Evolutionary conservation across 2,329 filamentous ascomycete species (phyloP), one percentile per base, ranked within the genome.

Genomic region (Nemania abortiva): DNA sequence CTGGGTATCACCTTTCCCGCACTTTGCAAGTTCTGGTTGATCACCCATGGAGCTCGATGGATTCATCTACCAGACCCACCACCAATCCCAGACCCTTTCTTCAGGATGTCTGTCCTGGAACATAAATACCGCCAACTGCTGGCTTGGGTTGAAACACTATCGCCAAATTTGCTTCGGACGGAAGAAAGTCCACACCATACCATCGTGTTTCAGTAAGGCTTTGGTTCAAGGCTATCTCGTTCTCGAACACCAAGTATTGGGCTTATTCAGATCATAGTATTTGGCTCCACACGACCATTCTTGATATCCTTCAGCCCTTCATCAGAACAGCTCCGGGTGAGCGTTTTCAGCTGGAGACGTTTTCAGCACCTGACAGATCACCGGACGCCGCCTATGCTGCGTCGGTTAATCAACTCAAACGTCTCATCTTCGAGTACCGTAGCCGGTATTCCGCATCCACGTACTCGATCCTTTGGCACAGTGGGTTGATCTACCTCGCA

Each of bases 401-500:
- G 10, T 52, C 49, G 20, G 20, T 52, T 20, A 29, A 52, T 27
- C 49, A 52, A 29, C 49, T 52, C 10, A 29, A 52, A 9, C 49
- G 24, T 29, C 49, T 52, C 11, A 29, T 52, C 22, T 24, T 52
- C n/a, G 49, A 52, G 11, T 13, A 52, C 49, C 49, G 49, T 29
- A 52, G 22, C 20, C 4, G 13, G 10, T 18, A 52, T 11, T 29
- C 24, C 2, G 24, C 7, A 22, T 52, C 49, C 24, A 29, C 49
- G 49, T 52, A 27, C 49, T 52, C 24, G 22, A 29, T 52, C 10
- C 49, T 52, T 24, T 52, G 49, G 49, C 49, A 52, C 22, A 52
- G 22, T 27, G 49, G 49, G 15, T 29, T 52, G 13, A 52, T 52
- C 9, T 52, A 52, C 49, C 49, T 52, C 49, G 49, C 49, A 47